Percentiles rank a stretch among this genome's conserved stretches.
These are phyloP conservation scores for Schwanniomyces pseudopolymorphus DNA, from an alignment of 805 yeast genomes.

Conservation along the genomic window DNA sequence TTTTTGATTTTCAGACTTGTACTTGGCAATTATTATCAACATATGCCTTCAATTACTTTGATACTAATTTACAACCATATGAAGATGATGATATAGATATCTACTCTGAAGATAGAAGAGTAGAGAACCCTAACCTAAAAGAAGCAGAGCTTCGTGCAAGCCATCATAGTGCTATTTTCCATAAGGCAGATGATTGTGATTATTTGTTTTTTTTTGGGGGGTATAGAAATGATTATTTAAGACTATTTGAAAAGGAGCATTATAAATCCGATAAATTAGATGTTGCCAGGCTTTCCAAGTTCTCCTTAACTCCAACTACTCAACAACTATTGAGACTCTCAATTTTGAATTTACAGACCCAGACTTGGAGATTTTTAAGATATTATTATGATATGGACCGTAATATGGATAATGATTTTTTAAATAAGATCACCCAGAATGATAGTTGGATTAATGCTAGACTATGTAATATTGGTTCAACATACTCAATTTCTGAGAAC, in stretches of 20 bases:
- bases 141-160: constrained; percentile 44
- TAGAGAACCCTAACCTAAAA: constrained; percentile 24
- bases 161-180: constrained; percentile 38
- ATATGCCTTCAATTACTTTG: constrained; percentile 35
- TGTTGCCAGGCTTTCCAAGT: constrained; percentile 29
- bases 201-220: constrained; percentile 42
- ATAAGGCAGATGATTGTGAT: constrained; percentile 31
- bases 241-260: constrained; percentile 28
- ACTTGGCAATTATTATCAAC: constrained; percentile 35
- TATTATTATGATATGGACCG: constrained; percentile 32
- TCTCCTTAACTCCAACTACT: constrained; percentile 27
- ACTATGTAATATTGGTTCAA: constrained; percentile 29
- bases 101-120: constrained; percentile 22
- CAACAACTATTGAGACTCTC: constrained; percentile 30
- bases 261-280: constrained; percentile 35
- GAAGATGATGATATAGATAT: constrained; percentile 29
- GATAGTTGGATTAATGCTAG: constrained; percentile 27
- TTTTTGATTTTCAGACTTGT: constrained; percentile 32
- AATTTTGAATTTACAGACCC: constrained; percentile 37
- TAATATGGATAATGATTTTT: constrained; percentile 19
- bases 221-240: constrained; percentile 33
- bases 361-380: constrained; percentile 39
- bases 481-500: constrained; percentile 32
- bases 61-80: constrained; percentile 21
- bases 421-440: constrained; percentile 16